Base-by-base conservation (phyloP, 306 rosid species). In the Casuarina equisetifolia region DNA sequence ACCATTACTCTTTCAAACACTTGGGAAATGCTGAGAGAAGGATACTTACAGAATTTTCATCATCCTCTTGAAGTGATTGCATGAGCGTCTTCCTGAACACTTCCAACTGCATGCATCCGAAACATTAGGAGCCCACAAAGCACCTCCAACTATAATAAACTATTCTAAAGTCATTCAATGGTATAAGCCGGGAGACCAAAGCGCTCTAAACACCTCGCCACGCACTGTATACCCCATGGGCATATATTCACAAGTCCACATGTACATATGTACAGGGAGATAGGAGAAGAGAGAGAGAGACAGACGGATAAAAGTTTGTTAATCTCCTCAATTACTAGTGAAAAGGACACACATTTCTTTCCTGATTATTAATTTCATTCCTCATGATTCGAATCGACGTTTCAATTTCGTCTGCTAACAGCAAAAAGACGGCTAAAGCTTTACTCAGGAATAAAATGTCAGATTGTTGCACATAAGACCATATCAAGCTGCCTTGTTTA, bases 11-110 rank as follows among this genome's bases (percentile, higher is more conserved):
- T 19, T 6, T 71, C 48, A 77, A 42, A 70, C 36, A 9, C 36
- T 35, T 58, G 19, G 19, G 7, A 53, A 48, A 54, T 58, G 17
- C 72, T 40, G 19, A 16, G 54, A 58, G 25, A 70, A 53, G 51
- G 67, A 4, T 13, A 63, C 92, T 90, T 79, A 94, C 97, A 9
- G 91, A 61, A 76, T 77, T 89, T 15, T 88, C 92, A 9, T 92
- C 98, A 50, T 93, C 94, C 67, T 95, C 97, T 77, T 72, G 89
- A 67, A 95, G 96, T 64, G 99, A 95, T 55, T 81, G 89, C 97
- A 95, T 88, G 62, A 92, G 99, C 69, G 97, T 88, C 88, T 82
- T 95, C 76, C 90, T 87, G 82, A 95, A 95, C 75, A 89, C 92
- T 85, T 91, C 97, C 94, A 95, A 83, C 99, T 95, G 85, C 85